Evolutionary conservation across 1,284 basidiomycete genomes (phyloP).

Genomic region (Ustilago shanxiensis): DNA sequence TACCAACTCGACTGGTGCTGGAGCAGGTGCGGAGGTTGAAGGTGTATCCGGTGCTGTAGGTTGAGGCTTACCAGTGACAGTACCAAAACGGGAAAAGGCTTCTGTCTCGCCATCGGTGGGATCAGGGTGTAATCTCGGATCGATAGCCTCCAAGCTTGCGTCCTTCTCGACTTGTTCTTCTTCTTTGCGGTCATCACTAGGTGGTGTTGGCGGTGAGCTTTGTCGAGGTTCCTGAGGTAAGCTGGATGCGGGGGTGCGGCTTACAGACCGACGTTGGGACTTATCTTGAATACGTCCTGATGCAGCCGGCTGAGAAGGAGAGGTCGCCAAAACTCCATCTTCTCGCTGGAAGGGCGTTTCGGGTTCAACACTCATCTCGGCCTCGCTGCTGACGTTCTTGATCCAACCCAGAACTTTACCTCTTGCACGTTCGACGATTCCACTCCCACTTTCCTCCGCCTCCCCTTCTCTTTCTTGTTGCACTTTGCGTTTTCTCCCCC

Average conservation of each 20-base stretch:
- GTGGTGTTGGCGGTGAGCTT: not conserved
- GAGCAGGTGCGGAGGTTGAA: not conserved
- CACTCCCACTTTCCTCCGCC: slow-evolving; percentile 14
- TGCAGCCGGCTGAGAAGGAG: not conserved
- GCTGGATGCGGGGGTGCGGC: not conserved
- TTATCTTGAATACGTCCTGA: no score
- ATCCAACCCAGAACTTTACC: slow-evolving; percentile 44
- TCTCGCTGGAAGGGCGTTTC: not conserved
- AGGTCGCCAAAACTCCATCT: not conserved
- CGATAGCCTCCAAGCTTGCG: not conserved
- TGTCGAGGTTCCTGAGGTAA: not conserved
- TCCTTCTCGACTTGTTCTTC: not conserved
- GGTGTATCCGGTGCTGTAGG: not conserved
- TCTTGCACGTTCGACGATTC: slow-evolving; percentile 21
- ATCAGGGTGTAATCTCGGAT: slow-evolving; percentile 10
- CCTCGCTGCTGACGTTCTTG: slow-evolving; percentile 33
- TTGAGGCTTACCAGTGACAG: slow-evolving; percentile 22
- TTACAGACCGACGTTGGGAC: not conserved
- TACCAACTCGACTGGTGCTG: not conserved
- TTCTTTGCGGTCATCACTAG: not conserved
- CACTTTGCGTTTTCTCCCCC: not conserved
- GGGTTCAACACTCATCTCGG: slow-evolving; percentile 5
- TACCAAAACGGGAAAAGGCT: slow-evolving; percentile 35
- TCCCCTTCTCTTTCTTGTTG: not conserved
- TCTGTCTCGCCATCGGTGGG: not conserved